These are phyloP conservation scores for Venturia nashicola DNA, from an alignment of 2,329 filamentous ascomycete species.

Conservation along the genomic window DNA sequence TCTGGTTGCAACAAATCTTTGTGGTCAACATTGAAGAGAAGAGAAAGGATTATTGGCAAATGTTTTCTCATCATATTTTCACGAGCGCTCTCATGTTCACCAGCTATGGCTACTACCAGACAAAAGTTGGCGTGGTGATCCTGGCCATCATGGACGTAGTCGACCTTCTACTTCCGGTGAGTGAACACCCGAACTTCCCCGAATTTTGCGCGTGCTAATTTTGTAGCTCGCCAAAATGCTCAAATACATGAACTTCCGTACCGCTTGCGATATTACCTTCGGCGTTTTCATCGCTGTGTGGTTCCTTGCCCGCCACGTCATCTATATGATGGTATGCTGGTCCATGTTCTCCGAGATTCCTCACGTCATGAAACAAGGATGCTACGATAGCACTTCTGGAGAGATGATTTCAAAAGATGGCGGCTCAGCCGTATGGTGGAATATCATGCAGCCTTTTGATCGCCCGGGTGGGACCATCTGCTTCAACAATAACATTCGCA, in stretches of 20 bases:
- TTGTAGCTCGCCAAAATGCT: conserved; percentile 78
- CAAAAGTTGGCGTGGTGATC: conserved; percentile 77
- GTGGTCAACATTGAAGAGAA: conserved; percentile 91
- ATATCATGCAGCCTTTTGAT: conserved; percentile 63
- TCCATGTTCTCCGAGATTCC: conserved; percentile 62
- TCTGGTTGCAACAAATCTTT: conserved; percentile 89
- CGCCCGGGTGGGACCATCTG: conserved; percentile 64
- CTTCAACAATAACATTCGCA: conserved; percentile 63
- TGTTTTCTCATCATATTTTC: conserved; percentile 90
- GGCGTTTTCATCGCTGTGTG: conserved; percentile 77
- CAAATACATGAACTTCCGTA: conserved; percentile 73
- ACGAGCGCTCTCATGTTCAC: conserved; percentile 69
- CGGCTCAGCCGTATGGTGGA: conserved; percentile 32
- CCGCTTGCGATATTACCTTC: conserved; percentile 69
- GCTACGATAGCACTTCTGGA: conserved; percentile 50
- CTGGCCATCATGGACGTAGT: conserved; percentile 89
- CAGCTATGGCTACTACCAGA: conserved; percentile 79
- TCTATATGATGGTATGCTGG: conserved; percentile 71
- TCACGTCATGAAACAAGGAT: conserved; percentile 49
- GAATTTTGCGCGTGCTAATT: conserved; percentile 1
- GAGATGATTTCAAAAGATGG: conserved; percentile 36
- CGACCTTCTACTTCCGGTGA: conserved; percentile 75
- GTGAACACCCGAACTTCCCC: conserved; percentile 19
- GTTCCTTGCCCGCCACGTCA: conserved; percentile 70
- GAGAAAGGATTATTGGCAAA: conserved; percentile 90